These are phyloP conservation scores for Neopestalotiopsis sp. DNA, from an alignment of 2,329 filamentous ascomycete species.

Conservation along the genomic window DNA sequence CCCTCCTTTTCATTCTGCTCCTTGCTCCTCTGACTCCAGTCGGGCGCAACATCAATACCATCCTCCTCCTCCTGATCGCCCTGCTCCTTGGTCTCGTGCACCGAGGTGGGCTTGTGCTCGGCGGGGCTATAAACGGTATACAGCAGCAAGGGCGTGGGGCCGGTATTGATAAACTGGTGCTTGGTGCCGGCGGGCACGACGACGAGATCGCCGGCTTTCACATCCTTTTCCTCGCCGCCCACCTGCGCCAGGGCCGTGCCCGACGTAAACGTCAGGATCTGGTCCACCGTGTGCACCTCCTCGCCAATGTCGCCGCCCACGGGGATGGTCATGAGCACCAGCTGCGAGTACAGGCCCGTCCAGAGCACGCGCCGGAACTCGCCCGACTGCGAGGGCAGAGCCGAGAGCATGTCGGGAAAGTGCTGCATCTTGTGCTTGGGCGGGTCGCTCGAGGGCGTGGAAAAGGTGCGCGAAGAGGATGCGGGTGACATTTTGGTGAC, in stretches of 20 bases:
- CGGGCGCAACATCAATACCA: slow-evolving; percentile 63
- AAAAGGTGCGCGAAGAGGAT: slow-evolving; percentile 22
- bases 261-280: slow-evolving; percentile 67
- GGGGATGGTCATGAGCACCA: slow-evolving; percentile 69
- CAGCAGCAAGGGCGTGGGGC: slow-evolving; percentile 61
- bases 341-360: slow-evolving; percentile 64
- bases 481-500: slow-evolving; percentile 34
- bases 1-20: slow-evolving; percentile 61
- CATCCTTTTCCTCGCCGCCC: slow-evolving; percentile 59
- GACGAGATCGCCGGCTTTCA: slow-evolving; percentile 42
- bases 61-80: slow-evolving; percentile 67
- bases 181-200: slow-evolving; percentile 67
- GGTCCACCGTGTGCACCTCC: slow-evolving; percentile 67
- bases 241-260: slow-evolving; percentile 63
- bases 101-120: slow-evolving; percentile 62
- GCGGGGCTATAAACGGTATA: slow-evolving; percentile 68
- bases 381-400: slow-evolving; percentile 56
- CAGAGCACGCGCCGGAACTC: slow-evolving; percentile 67
- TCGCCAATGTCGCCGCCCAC: slow-evolving; percentile 70
- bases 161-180: slow-evolving; percentile 69
- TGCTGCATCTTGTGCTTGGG: slow-evolving; percentile 63
- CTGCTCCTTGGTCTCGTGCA: slow-evolving; percentile 67
- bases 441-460: slow-evolving; percentile 40
- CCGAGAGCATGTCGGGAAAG: slow-evolving; percentile 59
- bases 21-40: slow-evolving; percentile 62